Evolutionary conservation across 352 stramenopile genomes (phyloP), one percentile per base, ranked within the genome.

Genomic region (Phytophthora pseudosyringae): DNA sequence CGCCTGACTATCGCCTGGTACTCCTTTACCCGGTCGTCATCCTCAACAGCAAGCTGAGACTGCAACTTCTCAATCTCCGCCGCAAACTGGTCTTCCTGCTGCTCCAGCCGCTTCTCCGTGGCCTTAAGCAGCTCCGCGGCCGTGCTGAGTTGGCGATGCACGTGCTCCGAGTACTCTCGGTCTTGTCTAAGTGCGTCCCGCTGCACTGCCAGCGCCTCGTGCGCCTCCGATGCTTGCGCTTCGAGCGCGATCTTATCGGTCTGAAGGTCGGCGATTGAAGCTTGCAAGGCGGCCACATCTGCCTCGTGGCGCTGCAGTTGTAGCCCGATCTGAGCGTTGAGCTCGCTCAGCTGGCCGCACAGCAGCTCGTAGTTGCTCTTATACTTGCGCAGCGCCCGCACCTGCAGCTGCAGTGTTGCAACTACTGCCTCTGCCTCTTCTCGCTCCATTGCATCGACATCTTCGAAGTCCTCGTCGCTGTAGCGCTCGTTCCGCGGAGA

Each of bases 351-450:
- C 46, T 93, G 82, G 7, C 78, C 76, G 52, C 84, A 93, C 33
- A 91, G 66, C 41, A 90, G 58, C 57, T 93, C 80, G 64, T 93
- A 93, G 76, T 89, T 93, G 66, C 50, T 40, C 45, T 90, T 93
- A 70, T 93, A 93, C 59, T 88, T 88, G 35, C 80, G 69, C 44
- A 93, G 69, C 15, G 76, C 64, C 1, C 69, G 73, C 51, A 89
- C 69, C 35, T 87, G 73, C 36, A 89, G 66, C 33, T 81, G 73
- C 29, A 90, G 40, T 21, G 75, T 50, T 6, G 56, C 40, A 0
- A 75, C 16, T 0, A 25, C 44, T n/a, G 28, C 32, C 35, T 71
- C 49, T 8, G 36, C 26, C 31, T 76, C 36, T 18, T 69, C 47
- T 39, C 25, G 36, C 11, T 70, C 67, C 0, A 54, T 57, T 50